Percentiles rank a stretch among this genome's conserved stretches.
These are phyloP conservation scores for Panellus pusillus DNA, from an alignment of 768 basidiomycete genomes.

Conservation along the genomic window DNA sequence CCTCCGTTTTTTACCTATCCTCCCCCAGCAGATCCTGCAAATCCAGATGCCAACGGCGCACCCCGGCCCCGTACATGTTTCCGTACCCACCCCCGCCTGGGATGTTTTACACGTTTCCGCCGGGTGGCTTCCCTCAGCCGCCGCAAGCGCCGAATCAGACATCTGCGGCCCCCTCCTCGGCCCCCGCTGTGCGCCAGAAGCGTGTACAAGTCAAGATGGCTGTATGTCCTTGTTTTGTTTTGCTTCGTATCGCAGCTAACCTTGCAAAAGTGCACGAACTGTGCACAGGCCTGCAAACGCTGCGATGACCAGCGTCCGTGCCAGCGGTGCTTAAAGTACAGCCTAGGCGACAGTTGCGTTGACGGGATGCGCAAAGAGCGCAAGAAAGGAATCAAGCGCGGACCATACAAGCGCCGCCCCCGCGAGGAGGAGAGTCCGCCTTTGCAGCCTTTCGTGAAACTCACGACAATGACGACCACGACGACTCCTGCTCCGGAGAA, in stretches of 20 bases:
- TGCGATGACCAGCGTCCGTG: slow-evolving; percentile 89
- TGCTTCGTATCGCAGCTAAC: not conserved
- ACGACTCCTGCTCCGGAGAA: too few relatives aligned
- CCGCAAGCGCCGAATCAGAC: not conserved
- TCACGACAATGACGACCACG: too few relatives aligned
- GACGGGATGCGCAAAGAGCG: slow-evolving; percentile 94
- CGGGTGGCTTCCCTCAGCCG: not conserved
- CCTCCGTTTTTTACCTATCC: slow-evolving; percentile 18
- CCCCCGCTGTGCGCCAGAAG: slow-evolving; percentile 54
- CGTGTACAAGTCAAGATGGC: slow-evolving; percentile 90
- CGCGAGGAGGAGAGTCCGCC: slow-evolving; percentile 30
- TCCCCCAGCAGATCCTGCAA: slow-evolving; percentile 9
- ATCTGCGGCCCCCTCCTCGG: not conserved
- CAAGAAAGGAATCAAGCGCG: slow-evolving; percentile 86
- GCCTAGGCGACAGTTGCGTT: slow-evolving; percentile 71
- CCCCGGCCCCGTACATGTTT: slow-evolving; percentile 11
- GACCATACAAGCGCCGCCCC: slow-evolving; percentile 75
- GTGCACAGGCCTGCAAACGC: slow-evolving; percentile 85
- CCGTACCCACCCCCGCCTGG: slow-evolving; percentile 16
- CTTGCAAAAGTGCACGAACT: slow-evolving; percentile 69
- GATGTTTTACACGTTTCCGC: slow-evolving; percentile 12
- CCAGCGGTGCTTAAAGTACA: slow-evolving; percentile 87
- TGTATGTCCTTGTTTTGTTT: slow-evolving; percentile 31
- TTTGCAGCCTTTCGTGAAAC: too few relatives aligned
- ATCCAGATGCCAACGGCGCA: slow-evolving; percentile 5